A percentile compares a stretch with the other conserved stretches of the same genome.
These are phyloP conservation scores for Tremellales sp. DNA, from an alignment of 1,284 basidiomycete species.

Conservation along the genomic window DNA sequence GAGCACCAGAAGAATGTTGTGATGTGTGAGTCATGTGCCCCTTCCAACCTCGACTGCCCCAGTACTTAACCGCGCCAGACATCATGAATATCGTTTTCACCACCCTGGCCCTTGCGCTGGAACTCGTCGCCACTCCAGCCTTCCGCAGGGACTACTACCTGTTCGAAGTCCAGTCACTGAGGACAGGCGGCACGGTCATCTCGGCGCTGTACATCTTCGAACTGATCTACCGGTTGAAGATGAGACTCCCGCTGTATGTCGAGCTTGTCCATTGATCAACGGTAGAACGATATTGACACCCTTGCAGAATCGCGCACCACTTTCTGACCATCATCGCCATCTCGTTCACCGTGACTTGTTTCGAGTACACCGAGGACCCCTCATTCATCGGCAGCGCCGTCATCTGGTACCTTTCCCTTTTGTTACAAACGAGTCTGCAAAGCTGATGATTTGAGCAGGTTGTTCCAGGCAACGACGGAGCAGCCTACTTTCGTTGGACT, in stretches of 20 bases:
- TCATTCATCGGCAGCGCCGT: conserved; percentile 15
- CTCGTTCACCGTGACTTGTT: conserved; percentile 15
- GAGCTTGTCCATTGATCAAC: neutral
- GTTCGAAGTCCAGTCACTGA: conserved; percentile 15
- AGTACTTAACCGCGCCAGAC: conserved; percentile 9
- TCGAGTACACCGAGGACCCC: conserved; percentile 23
- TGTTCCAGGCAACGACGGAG: conserved; percentile 35
- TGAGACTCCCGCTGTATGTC: conserved; percentile 29
- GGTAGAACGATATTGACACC: neutral
- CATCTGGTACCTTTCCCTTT: conserved; percentile 17
- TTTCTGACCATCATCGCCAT: conserved; percentile 28
- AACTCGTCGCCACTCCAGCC: conserved; percentile 19
- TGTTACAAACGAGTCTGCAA: no score
- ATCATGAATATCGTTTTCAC: conserved; percentile 27
- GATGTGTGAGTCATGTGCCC: conserved; percentile 18
- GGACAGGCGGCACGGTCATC: conserved; percentile 18
- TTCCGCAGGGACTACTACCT: conserved; percentile 15
- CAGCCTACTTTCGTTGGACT: conserved; percentile 30
- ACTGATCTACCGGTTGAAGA: conserved; percentile 24
- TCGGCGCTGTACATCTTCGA: conserved; percentile 29
- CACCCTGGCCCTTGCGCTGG: conserved; percentile 23
- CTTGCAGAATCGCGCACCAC: conserved; percentile 24
- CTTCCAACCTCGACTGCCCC: neutral
- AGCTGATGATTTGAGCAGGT: conserved; percentile 8
- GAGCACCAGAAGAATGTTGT: conserved; percentile 29